Base-by-base conservation (phyloP, 495 filamentous ascomycete genomes). In the Parmelia sp. region DNA sequence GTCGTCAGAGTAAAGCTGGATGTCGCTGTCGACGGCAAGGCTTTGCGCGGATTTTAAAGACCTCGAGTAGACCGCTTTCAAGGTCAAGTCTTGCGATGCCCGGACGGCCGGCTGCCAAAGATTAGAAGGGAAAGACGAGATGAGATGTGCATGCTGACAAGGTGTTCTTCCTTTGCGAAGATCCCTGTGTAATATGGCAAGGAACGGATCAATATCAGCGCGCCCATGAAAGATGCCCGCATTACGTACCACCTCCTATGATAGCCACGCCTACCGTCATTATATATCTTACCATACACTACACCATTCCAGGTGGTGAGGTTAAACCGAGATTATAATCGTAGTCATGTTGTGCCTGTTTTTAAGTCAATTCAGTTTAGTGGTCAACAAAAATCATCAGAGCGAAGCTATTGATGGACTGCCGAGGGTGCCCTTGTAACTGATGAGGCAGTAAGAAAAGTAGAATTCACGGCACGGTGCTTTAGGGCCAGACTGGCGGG, bases 111-210 rank as follows among this genome's bases (percentile, higher is more conserved):
- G 71, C 40, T 65, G 15, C 15, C 35, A 15, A 7, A 11, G 19
- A 37, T 65, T 35, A 65, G 57, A 39, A 49, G n/a, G 6, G 15
- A 31, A 12, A 36, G 25, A 0, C 17, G n/a, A 15, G 44, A 35
- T 36, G 59, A 53, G 9, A 33, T 57, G 3, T 29, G 27, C n/a
- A 60, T 39, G 65, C 66, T 57, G 64, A 75, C 72, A 23, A 80
- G 72, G 65, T 80, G 78, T 58, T 78, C 68, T 68, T 78, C 74
- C 55, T 69, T 70, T n/a, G 72, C 78, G 67, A 80, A 79, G 64
- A 79, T 79, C 62, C 78, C 70, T 73, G 29, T 57, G 15, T 14
- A 21, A 58, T 23, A 21, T 21, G 11, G 15, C 12, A 31, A 23
- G 47, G 44, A 15, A 42, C 25, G 7, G 37, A 31, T 29, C n/a